These are phyloP conservation scores for Salicornia ramosissima DNA, from an alignment of 148 eudicot species.

Conservation along the genomic window DNA sequence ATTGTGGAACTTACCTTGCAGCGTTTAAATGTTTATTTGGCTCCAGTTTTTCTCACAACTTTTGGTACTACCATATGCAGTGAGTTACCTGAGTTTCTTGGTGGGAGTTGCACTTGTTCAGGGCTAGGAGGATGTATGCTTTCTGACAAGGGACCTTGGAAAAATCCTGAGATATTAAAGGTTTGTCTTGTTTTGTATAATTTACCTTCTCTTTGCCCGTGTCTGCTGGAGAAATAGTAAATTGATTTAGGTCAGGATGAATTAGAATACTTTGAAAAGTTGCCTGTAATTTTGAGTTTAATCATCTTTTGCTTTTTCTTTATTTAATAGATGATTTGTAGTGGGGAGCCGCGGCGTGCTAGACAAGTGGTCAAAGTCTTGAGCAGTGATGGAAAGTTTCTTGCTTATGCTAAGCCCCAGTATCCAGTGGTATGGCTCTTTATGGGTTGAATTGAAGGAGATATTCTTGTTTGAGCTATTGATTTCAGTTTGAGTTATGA, in stretches of 20 bases:
- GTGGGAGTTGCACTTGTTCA: conserved; percentile 83
- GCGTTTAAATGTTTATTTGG: not conserved
- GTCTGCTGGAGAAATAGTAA: no score
- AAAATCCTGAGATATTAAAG: conserved; percentile 77
- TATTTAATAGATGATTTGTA: conserved; percentile 64
- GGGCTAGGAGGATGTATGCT: conserved; percentile 79
- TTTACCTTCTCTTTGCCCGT: not conserved
- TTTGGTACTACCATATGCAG: conserved; percentile 31
- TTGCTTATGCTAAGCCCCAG: conserved; percentile 89
- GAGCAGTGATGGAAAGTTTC: conserved; percentile 88
- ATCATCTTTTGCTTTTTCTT: conserved; percentile 1
- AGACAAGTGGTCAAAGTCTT: conserved; percentile 87
- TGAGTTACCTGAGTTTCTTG: conserved; percentile 83
- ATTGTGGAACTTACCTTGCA: not conserved
- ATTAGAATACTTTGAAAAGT: not conserved
- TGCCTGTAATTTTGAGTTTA: not conserved
- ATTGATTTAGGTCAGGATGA: no score
- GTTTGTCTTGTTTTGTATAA: conserved; percentile 28
- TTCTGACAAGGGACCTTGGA: conserved; percentile 97
- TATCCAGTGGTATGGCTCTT: conserved; percentile 48
- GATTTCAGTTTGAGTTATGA: conserved; percentile 7
- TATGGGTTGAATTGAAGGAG: not conserved
- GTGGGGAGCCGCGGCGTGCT: conserved; percentile 72
- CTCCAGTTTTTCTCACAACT: not conserved
- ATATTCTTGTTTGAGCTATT: not conserved